Evolutionary conservation across 148 eudicot genomes (phyloP).

Genomic region (Cornus suecica): DNA sequence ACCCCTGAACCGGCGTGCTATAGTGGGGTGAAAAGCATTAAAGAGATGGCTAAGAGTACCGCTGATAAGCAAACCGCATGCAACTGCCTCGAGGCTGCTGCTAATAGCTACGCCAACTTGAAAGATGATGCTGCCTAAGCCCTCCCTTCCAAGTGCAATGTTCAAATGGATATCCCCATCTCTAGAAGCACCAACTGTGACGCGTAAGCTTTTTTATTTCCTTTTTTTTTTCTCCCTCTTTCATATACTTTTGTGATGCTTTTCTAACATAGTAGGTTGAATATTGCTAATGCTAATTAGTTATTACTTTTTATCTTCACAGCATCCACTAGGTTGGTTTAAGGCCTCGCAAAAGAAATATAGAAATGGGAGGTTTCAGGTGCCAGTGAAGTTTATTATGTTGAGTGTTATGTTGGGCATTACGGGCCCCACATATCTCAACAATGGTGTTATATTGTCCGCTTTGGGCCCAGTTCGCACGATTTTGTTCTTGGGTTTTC

Average conservation of each 20-base stretch:
- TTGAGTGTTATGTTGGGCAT: too few relatives aligned
- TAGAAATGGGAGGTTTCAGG: background rate
- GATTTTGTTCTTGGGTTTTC: too few relatives aligned
- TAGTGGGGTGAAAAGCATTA: background rate
- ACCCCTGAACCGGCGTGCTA: slow-evolving; percentile 9
- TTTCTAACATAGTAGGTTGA: background rate
- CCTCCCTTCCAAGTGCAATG: slow-evolving; percentile 17
- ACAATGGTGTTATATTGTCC: too few relatives aligned
- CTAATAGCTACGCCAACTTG: slow-evolving; percentile 4
- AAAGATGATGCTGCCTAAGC: slow-evolving; percentile 19
- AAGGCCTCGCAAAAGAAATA: background rate
- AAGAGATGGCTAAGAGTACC: slow-evolving; percentile 4
- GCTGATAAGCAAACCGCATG: slow-evolving; percentile 14
- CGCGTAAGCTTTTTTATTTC: slow-evolving; percentile 6
- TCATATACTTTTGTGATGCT: too few relatives aligned
- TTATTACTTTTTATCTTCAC: background rate
- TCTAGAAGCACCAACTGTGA: slow-evolving; percentile 16
- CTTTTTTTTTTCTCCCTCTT: too few relatives aligned
- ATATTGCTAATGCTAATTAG: background rate
- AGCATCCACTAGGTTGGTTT: background rate
- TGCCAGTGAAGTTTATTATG: background rate
- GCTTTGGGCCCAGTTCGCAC: too few relatives aligned
- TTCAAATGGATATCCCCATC: slow-evolving; percentile 10
- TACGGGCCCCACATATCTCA: too few relatives aligned
- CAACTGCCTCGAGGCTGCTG: slow-evolving; percentile 22